These are phyloP conservation scores for Trichoderma polysporum DNA, from an alignment of 2,329 filamentous ascomycete genomes.

Conservation along the genomic window DNA sequence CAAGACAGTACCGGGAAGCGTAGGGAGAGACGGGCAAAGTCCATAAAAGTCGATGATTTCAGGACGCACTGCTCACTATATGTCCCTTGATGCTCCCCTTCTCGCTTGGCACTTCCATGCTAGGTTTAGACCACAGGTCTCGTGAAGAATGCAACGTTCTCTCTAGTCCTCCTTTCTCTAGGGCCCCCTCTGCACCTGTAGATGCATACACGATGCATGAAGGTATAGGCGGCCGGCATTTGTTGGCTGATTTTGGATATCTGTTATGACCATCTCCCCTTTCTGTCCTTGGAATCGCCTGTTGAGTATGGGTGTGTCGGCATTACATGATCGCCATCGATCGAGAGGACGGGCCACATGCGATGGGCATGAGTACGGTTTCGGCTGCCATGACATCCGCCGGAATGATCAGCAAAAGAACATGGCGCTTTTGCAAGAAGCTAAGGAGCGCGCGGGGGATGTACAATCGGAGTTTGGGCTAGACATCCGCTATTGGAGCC, in stretches of 20 bases:
- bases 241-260: not conserved
- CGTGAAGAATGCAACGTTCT: slow-evolving; percentile 2
- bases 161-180: not conserved
- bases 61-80: not conserved
- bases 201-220: not conserved
- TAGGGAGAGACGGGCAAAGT: not conserved
- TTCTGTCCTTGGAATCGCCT: not conserved
- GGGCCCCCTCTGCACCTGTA: not conserved
- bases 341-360: not conserved
- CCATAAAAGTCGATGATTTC: not conserved
- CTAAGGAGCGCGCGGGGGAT: not conserved
- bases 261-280: not conserved
- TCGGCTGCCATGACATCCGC: not conserved
- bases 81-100: not conserved
- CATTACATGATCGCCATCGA: not conserved
- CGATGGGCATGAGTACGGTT: not conserved
- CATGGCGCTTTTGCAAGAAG: not conserved
- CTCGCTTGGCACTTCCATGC: slow-evolving; percentile 18
- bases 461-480: not conserved
- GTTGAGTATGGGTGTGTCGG: not conserved
- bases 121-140: not conserved
- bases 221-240: not conserved
- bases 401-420: not conserved
- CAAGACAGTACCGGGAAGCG: not conserved
- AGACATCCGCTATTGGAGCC: not conserved